Evolutionary conservation across 345 rosid genomes (phyloP).

Genomic region (Heritiera littoralis): DNA sequence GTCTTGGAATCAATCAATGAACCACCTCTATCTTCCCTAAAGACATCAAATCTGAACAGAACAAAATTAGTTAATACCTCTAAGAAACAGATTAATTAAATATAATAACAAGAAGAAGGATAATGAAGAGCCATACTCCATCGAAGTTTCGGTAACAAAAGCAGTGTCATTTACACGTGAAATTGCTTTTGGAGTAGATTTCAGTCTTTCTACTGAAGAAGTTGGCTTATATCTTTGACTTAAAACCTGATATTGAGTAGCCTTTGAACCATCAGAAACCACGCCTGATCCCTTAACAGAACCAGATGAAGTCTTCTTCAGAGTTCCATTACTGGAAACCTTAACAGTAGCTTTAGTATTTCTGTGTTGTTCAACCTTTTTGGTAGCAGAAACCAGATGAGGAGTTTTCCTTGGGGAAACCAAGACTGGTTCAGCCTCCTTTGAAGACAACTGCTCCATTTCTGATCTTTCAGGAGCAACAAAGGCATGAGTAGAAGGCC

Average conservation of each 20-base stretch:
- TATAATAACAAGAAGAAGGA: slow-evolving; percentile 18
- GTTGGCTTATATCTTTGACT: slow-evolving; percentile 47
- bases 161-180: slow-evolving; percentile 38
- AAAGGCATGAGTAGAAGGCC: slow-evolving; percentile 33
- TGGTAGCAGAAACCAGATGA: slow-evolving; percentile 29
- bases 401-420: slow-evolving; percentile 65
- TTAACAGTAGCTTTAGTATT: slow-evolving; percentile 45
- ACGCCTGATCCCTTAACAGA: slow-evolving; percentile 40
- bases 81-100: slow-evolving; percentile 9
- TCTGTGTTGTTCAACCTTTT: slow-evolving; percentile 48
- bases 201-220: slow-evolving; percentile 53
- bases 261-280: slow-evolving; percentile 39
- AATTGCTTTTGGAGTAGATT: slow-evolving; percentile 49
- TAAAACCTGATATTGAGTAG: slow-evolving; percentile 44
- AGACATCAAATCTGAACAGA: slow-evolving; percentile 46
- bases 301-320: slow-evolving; percentile 48
- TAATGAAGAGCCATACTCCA: slow-evolving; percentile 31
- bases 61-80: not conserved
- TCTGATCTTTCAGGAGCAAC: slow-evolving; percentile 44
- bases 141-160: slow-evolving; percentile 42
- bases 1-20: slow-evolving; percentile 51
- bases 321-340: slow-evolving; percentile 38
- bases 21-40: slow-evolving; percentile 41
- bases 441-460: slow-evolving; percentile 34
- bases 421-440: slow-evolving; percentile 40